Evolutionary conservation across 2,329 filamentous ascomycete species (phyloP), one percentile per base, ranked within the genome.

Genomic region (Elsinoe arachidis): DNA sequence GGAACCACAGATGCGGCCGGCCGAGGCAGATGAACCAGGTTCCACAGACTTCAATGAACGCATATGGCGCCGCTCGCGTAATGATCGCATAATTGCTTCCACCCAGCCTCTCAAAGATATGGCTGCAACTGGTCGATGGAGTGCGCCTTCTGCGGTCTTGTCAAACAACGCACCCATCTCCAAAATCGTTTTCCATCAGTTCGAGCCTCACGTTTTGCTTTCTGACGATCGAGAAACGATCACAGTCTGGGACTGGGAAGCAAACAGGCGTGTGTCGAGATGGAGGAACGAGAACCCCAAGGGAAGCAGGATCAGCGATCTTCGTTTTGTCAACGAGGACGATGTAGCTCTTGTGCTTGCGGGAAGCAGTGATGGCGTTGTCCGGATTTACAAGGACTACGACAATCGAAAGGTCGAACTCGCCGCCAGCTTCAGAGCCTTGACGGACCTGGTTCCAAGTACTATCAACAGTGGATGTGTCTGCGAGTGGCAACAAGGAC

Each of bases 401-500:
- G 90, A 96, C 64, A 84, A 82, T 19, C 80, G 85, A 47, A 80
- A 80, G 61, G 85, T 93, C 26, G 88, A 95, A 72, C 81, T 99
- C 30, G 90, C 95, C 2, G 90, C 92, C 0, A 83, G 90, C 15
- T 97, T 95, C 83, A 84, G 93, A 47, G 93, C 93, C 3, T 74
- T 99, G 59, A 95, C 90, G 11, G 90, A 99, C 72, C 87, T 97
- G 69, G 87, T 97, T 5, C 90, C 91, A 3, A 95, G 89, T 70
- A 65, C 65, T 35, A 87, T 91, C 67, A 95, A 96, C 70, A 91
- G 91, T 1, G 93, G 93, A 19, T 86, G 99, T 73, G 92, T 97
- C 23, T 95, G 97, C 69, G 92, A 99, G 70, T 99, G 93, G 93
- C 92, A 97, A 70, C 93, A 99, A 73, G 91, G 95, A n/a, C 89